These are phyloP conservation scores for Blastobotrys peoriensis DNA, from an alignment of 805 yeast species.

Conservation along the genomic window DNA sequence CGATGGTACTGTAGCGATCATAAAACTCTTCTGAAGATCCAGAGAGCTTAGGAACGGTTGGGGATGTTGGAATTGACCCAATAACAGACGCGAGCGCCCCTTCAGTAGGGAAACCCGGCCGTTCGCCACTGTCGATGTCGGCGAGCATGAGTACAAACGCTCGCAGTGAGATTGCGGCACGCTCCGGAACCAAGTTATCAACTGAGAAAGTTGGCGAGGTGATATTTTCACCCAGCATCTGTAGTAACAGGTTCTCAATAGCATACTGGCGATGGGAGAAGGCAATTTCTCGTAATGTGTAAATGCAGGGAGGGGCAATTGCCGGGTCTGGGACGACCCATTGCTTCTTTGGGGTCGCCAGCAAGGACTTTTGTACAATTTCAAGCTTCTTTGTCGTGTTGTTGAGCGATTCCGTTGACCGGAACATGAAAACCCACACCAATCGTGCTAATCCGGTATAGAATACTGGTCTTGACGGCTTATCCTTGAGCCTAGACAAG, in stretches of 20 bases:
- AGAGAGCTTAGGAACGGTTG: conserved; percentile 14
- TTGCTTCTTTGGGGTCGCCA: conserved; percentile 37
- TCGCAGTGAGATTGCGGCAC: conserved; percentile 59
- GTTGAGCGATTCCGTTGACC: conserved; percentile 84
- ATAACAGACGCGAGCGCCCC: conserved; percentile 30
- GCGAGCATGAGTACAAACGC: conserved; percentile 67
- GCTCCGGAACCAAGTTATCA: conserved; percentile 66
- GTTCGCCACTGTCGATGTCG: conserved; percentile 49
- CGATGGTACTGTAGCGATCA: conserved; percentile 60
- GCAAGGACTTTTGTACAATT: conserved; percentile 48
- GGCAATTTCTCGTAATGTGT: conserved; percentile 71
- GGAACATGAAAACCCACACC: conserved; percentile 82
- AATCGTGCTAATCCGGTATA: conserved; percentile 66
- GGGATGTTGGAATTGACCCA: conserved; percentile 6
- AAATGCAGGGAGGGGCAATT: conserved; percentile 60
- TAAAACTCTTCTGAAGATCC: conserved; percentile 38
- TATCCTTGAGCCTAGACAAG: conserved; percentile 56
- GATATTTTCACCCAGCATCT: conserved; percentile 40
- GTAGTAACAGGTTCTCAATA: conserved; percentile 70
- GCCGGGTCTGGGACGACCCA: conserved; percentile 68
- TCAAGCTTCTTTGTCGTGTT: conserved; percentile 78
- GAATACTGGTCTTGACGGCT: conserved; percentile 47
- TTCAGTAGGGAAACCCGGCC: conserved; percentile 72
- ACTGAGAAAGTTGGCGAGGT: conserved; percentile 23
- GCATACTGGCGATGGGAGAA: conserved; percentile 72